phyloP scores from a whole-genome alignment of 306 rosid genomes.

The Vachellia collinsii region DNA sequence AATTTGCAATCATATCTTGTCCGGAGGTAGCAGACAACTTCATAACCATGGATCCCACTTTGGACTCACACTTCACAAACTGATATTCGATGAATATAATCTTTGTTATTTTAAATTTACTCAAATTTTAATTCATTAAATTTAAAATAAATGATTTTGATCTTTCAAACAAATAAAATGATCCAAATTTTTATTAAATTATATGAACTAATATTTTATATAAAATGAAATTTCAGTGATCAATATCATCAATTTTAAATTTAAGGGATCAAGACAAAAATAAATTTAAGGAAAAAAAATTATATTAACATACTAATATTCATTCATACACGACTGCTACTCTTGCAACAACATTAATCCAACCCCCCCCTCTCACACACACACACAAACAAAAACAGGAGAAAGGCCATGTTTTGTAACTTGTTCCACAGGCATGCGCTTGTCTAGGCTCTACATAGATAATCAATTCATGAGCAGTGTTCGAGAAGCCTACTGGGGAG shows the following conservation, averaged over 20 bases:
- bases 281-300: too few relatives aligned
- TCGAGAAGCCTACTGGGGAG: conserved; percentile 7
- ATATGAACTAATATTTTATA: too few relatives aligned
- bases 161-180: too few relatives aligned
- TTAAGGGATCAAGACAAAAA: too few relatives aligned
- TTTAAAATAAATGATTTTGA: too few relatives aligned
- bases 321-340: conserved; percentile 39
- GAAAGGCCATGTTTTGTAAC: conserved; percentile 42
- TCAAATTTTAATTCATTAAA: too few relatives aligned
- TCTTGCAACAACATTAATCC: conserved; percentile 34
- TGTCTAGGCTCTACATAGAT: conserved; percentile 21
- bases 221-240: too few relatives aligned
- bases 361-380: not conserved
- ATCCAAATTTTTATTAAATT: too few relatives aligned
- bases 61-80: conserved; percentile 1
- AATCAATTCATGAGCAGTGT: conserved; percentile 39
- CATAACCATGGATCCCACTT: conserved; percentile 48
- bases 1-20: conserved; percentile 50
- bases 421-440: conserved; percentile 43
- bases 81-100: too few relatives aligned
- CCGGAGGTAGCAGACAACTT: conserved; percentile 43
- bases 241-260: too few relatives aligned
- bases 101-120: too few relatives aligned
- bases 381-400: not conserved
- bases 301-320: not conserved